Base-by-base conservation (phyloP, 129 eudicot genomes). In the Glebionis coronaria region DNA sequence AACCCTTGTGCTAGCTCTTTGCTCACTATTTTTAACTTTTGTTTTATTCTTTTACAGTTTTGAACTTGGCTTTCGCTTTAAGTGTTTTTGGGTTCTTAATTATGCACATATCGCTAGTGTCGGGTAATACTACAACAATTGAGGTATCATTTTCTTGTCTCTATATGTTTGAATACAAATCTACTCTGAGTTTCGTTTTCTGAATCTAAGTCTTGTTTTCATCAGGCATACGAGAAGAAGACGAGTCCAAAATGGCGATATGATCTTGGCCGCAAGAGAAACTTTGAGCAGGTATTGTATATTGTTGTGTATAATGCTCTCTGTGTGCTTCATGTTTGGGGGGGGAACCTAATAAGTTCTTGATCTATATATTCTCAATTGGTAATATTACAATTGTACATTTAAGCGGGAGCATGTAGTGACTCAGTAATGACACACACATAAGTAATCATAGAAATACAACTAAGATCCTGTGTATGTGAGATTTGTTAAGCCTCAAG, bases 201-300 rank as follows among this genome's bases (percentile, higher is more conserved):
- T 49, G n/a, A 15, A 49, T 12, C 18, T n/a, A 9, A 15, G 9
- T 35, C 61, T 21, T 60, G 61, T 75, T 46, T 18, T 71, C 31
- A 62, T 57, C 60, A 92, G 98, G 98, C 98, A 46, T 92, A 88
- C 60, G 98, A 92, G 80, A 92, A 92, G 84, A 88, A 82, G 78
- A 85, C 96, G 6, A 70, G 81, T 73, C 95, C 96, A 16, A 92
- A 86, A 74, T 92, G 96, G 96, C 95, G 98, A 20, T 92, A 85
- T 74, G 96, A 92, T 73, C 95, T 92, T 38, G 98, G 98, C 46
- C 85, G 94, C 28, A 92, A 74, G 86, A 85, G 90, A 71, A 92
- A 92, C 69, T 92, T 92, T 78, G 90, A 88, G 73, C 98, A 92
- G 98, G 98, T 92, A 61, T 44, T 20, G 1, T 35, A 35, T 45